Conservation (phyloP, 192 early-diverging fungal genomes). For the Pilobolus umbonatus region DNA sequence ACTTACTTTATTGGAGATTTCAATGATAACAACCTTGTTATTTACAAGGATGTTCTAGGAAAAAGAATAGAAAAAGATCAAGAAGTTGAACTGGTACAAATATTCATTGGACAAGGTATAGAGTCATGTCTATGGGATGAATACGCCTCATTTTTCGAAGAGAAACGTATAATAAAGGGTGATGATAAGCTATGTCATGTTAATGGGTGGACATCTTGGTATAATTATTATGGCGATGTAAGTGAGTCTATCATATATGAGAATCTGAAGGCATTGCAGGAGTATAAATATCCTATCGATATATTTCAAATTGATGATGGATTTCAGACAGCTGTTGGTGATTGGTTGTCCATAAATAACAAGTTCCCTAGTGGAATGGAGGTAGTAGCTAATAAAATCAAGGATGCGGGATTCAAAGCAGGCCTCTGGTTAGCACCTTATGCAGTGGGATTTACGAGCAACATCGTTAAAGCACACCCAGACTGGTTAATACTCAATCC, state of each 20-base stretch:
- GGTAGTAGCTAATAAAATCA: slow-evolving; percentile 32
- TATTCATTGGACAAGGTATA: slow-evolving; percentile 24
- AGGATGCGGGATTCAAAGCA: slow-evolving; percentile 28
- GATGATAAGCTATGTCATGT: slow-evolving; percentile 31
- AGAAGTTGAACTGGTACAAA: slow-evolving; percentile 4
- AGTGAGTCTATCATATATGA: slow-evolving; percentile 37
- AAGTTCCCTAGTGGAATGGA: slow-evolving; percentile 47
- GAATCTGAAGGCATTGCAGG: slow-evolving; percentile 25
- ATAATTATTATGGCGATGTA: slow-evolving; percentile 47
- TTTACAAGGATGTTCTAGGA: slow-evolving; percentile 42
- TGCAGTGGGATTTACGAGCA: slow-evolving; percentile 34
- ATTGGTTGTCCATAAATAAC: slow-evolving; percentile 41
- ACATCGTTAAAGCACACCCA: slow-evolving; percentile 39
- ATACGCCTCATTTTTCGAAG: slow-evolving; percentile 29
- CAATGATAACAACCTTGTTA: slow-evolving; percentile 26
- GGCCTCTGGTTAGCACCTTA: slow-evolving; percentile 50
- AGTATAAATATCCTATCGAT: slow-evolving; percentile 38
- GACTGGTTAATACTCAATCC: slow-evolving; percentile 37
- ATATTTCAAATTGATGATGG: slow-evolving; percentile 54
- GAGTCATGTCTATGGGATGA: slow-evolving; percentile 29
- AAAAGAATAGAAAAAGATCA: slow-evolving; percentile 23
- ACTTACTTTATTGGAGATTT: slow-evolving; percentile 46
- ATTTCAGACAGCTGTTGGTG: slow-evolving; percentile 43
- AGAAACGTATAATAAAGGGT: slow-evolving; percentile 14
- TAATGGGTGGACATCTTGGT: slow-evolving; percentile 51